Evolutionary conservation across 2,329 filamentous ascomycete genomes (phyloP), one percentile per base, ranked within the genome.

Genomic region (Botrytis byssoidea): DNA sequence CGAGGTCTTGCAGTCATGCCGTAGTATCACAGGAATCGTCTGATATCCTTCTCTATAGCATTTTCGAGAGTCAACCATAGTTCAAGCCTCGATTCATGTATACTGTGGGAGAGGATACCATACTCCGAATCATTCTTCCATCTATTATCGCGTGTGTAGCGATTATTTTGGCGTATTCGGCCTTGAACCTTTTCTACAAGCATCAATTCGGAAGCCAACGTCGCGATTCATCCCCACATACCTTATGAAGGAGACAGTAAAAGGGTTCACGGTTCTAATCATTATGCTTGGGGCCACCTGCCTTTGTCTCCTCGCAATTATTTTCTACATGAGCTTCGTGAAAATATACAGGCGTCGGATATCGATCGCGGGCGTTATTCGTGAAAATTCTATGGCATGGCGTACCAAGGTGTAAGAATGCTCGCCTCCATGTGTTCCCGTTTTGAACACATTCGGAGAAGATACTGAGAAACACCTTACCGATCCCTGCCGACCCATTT

Each of bases 121-220:
- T 72, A 64, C 71, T 72, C 22, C 71, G 71, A 37, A 72, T 72
- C 32, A 69, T 72, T 37, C 64, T 72, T 59, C 51, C 71, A 48
- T 66, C 71, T 10, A 72, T 72, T 25, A 32, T 72, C 35, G 63
- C 71, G 5, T 72, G 71, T 72, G 51, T 72, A 42, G 71, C 51
- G 35, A 72, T 69, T 4, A 72, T 72, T 48, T 44, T 72, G 35
- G 64, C 63, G 48, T 72, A 72, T 32, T 68, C 71, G 44, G 71
- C 63, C 32, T 48, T 68, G 40, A 72, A 69, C 51, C 67, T 72
- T 67, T 69, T 72, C 63, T 72, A 72, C 71, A 68, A 60, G 48
- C 71, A 65, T 40, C 63, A 72, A 68, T 72, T 72, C 22, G 71
- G 71, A 68, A 72, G 71, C 35, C 63, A 69, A 61, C 71, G 71